Evolutionary conservation across 305 asterid genomes (phyloP), one percentile per base, ranked within the genome.

Genomic region (Fraxinus velutina): DNA sequence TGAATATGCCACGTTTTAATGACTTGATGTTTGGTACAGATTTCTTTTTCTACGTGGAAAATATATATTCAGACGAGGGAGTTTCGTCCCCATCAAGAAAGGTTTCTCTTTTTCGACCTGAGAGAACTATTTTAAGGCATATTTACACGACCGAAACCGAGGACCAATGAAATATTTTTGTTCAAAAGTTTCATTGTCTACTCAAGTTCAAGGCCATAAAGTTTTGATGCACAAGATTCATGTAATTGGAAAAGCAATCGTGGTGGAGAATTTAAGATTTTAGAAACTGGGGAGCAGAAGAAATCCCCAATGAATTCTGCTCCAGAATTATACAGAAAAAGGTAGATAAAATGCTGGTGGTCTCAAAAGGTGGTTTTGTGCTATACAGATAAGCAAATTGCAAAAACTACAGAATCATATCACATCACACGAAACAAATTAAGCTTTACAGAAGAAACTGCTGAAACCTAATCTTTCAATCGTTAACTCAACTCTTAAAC

Each of bases 261-360:
- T 64, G 82, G 82, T 13, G 75, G 78, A 64, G 72, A 33, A 47
- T 72, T 50, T 47, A 10, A 32, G 79, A 77, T 80, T 80, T 80
- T 75, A 15, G 42, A 7, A 72, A 80, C 78, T 47, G 83, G 83
- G 83, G 83, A 73, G 60, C 83, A 80, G 52, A 64, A 73, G 60
- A 32, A 71, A 80, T 72, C 73, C 78, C 19, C 68, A 73, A 79
- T 79, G 82, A 66, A 79, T 42, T 79, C 22, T 13, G 6, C 19
- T 3, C 60, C 1, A 15, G 60, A 50, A 50, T 50, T 21, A 64
- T 22, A 50, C 5, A 66, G 37, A 79, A 50, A 60, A 68, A 68
- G 50, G 82, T 39, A 39, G 60, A 80, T 73, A 55, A 30, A 80
- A 55, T 80, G 78, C 74, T 55, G 76, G 79, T 80, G 52, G 62